A percentile compares a stretch with the other conserved stretches of the same genome.
Evolutionary conservation across 257 asterid species (phyloP).

Genomic region (Solanum piurae): DNA sequence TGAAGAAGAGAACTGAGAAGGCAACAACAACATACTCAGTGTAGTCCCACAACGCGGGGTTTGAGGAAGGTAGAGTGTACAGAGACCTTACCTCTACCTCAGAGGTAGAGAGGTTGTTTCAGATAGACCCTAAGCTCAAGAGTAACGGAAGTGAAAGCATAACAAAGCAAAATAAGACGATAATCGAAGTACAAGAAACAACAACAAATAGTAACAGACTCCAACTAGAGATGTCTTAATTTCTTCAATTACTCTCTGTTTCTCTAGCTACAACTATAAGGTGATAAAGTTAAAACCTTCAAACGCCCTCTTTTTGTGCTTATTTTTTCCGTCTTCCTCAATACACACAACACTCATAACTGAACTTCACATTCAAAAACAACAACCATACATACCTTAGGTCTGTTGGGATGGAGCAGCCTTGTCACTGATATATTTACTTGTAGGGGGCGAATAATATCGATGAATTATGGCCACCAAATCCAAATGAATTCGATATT

Average conservation of each 20-base stretch:
- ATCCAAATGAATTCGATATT: conserved; percentile 10
- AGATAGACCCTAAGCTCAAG: rapidly evolving
- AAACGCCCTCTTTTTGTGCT: background rate
- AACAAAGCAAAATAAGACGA: background rate
- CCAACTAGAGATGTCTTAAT: background rate
- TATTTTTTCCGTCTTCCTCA: background rate
- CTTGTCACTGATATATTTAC: background rate
- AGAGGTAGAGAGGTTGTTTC: background rate
- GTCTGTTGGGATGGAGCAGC: background rate
- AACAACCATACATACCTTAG: background rate
- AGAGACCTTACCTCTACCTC: background rate
- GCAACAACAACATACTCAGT: background rate
- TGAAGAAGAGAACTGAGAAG: background rate
- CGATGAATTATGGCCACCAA: conserved; percentile 15
- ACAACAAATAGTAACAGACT: background rate
- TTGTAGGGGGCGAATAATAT: conserved; percentile 11
- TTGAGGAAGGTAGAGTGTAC: background rate
- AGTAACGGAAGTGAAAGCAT: background rate
- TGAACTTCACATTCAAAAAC: background rate
- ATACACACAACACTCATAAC: background rate
- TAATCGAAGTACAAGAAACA: background rate
- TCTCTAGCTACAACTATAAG: background rate
- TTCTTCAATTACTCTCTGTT: background rate
- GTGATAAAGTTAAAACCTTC: background rate
- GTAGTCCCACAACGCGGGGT: background rate